These are phyloP conservation scores for Vigna reflexopilosa DNA, from an alignment of 306 rosid species.

Conservation along the genomic window DNA sequence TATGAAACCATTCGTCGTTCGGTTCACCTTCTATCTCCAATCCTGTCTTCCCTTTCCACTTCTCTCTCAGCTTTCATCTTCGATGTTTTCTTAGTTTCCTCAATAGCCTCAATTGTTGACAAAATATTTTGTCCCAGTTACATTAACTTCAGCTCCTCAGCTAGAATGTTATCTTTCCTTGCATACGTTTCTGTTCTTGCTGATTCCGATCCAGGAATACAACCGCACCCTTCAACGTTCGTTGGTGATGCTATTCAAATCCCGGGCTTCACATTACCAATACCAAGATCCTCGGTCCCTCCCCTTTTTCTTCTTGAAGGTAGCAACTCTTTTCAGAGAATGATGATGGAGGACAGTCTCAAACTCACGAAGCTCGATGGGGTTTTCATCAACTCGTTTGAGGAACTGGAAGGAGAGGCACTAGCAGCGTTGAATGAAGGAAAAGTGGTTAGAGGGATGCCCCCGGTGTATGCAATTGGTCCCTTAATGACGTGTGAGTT, in stretches of 20 bases:
- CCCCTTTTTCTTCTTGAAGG: neutral
- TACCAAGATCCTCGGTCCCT: conserved; percentile 1
- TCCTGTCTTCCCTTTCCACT: neutral
- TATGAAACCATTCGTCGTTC: conserved; percentile 13
- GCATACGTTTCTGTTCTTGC: conserved; percentile 31
- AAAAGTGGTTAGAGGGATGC: conserved; percentile 41
- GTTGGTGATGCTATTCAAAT: conserved; percentile 30
- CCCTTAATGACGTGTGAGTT: conserved; percentile 46
- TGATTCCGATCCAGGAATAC: neutral
- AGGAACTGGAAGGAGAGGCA: conserved; percentile 46
- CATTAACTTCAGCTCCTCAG: conserved; percentile 39
- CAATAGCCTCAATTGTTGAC: neutral
- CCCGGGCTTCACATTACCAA: conserved; percentile 33
- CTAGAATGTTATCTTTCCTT: conserved; percentile 52
- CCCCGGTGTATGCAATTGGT: conserved; percentile 45
- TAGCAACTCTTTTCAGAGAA: neutral
- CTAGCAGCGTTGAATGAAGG: conserved; percentile 42
- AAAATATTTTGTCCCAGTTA: conserved; percentile 36
- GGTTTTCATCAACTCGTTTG: conserved; percentile 53
- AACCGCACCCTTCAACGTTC: neutral
- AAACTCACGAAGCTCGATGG: conserved; percentile 35
- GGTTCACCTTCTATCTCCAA: neutral
- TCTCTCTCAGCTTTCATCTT: neutral
- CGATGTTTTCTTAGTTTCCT: neutral
- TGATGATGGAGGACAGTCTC: neutral